Base-by-base conservation (phyloP, 2,329 filamentous ascomycete species). In the Diaporthe australafricana region DNA sequence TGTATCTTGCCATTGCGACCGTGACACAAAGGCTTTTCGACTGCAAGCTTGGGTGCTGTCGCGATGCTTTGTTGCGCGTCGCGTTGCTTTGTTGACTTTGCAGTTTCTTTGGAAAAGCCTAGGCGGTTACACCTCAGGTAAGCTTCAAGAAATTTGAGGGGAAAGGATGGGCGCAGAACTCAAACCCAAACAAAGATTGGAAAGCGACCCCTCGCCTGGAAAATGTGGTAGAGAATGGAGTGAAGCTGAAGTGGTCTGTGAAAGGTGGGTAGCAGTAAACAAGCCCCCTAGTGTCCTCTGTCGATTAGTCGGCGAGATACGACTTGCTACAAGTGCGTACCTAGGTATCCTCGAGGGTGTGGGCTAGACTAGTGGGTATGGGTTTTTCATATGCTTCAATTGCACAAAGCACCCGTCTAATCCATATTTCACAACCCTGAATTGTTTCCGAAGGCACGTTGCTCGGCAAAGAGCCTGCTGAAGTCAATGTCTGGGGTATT, bases 1-100 rank as follows among this genome's bases (percentile, higher is more conserved):
- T 60, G 45, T 69, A 69, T 27, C 67, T 60, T 40, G 67, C 67
- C 67, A 69, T 69, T 30, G 38, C 30, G 4, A 40, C 16, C 2
- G 38, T 22, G n/a, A 3, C 30, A 38, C 4, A 20, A 38, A 27
- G 4, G n/a, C 30, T 25, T 38, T 50, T 32, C 35, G 9, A 9
- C 20, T 27, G 12, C 20, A 2, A 20, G n/a, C 20, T 1, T 25
- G 30, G 6, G 30, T 25, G 12, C 11, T 38, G 14, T 14, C 14
- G 45, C 27, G 60, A 38, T 12, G 4, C 42, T 48, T 8, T 38
- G 45, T 1, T 20, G 1, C 4, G 7, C 14, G 7, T 38, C 16
- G 30, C 14, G 22, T 14, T 3, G 45, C 60, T 50, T 65, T 65
- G 60, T 65, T 50, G 60, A 38, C n/a, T 35, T 1, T 3, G 30